Evolutionary conservation across 1,139 yeast genomes (phyloP), one percentile per base, ranked within the genome.

Genomic region (Kodamaea fungicola): DNA sequence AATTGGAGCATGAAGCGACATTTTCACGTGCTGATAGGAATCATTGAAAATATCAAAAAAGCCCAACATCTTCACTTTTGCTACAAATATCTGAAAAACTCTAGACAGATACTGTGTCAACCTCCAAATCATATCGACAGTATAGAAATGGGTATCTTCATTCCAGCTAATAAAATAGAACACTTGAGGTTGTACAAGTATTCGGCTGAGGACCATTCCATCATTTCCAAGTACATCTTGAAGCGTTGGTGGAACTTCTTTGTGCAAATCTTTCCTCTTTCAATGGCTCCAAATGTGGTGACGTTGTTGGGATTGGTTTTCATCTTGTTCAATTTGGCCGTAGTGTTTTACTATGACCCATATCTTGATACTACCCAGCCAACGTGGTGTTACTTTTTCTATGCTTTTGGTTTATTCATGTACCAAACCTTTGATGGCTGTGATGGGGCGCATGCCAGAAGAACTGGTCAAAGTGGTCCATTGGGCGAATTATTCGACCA

Each of bases 351-450:
- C 55, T 83, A 71, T 50, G 94, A 88, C 58, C 95, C 96, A 2
- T 67, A 72, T 41, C 71, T 85, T 42, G 65, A 77, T 37, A 55
- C 61, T 12, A 69, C 69, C 2, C 71, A 78, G 21, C 96, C 97
- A n/a, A 59, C 76, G 33, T 88, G 96, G 96, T 76, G 85, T 28
- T 88, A 86, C 57, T 76, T 77, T 50, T 71, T 85, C 37, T 87
- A 86, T 57, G 96, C 95, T 0, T 57, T 85, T 49, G 95, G 96
- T 2, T 66, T 90, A 46, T 89, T 90, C 57, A 67, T 89, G 73
- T 90, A 90, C 59, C 97, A 90, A 57, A 90, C 97, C 0, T 89
- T 90, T 59, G 97, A 90, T 62, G 96, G 97, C 2, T 86, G 96
- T 61, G 97, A 90, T 60, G 97, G 97, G 8, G 77, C 84, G 47